A percentile compares a stretch with the other conserved stretches of the same genome.
Evolutionary conservation across 306 rosid species (phyloP).

Genomic region (Rosa chinensis): DNA sequence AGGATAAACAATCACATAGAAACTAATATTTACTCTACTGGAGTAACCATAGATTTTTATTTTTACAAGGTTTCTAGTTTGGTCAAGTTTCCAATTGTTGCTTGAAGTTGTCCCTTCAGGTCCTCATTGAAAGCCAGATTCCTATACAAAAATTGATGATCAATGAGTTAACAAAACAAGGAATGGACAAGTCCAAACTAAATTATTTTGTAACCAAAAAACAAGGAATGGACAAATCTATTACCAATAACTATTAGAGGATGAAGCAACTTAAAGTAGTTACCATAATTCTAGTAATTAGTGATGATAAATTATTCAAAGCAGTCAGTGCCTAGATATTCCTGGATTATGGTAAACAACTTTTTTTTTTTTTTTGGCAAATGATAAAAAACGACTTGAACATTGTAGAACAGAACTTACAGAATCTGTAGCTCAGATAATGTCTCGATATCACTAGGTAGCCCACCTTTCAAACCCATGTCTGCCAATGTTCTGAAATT

Average conservation of each 20-base stretch:
- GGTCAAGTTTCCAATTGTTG: constrained; percentile 36
- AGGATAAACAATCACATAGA: not conserved
- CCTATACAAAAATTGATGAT: constrained; percentile 26
- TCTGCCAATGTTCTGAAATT: constrained; percentile 35
- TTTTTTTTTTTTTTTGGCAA: too few relatives aligned
- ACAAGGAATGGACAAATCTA: not conserved
- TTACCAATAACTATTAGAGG: not conserved
- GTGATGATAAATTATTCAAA: not conserved
- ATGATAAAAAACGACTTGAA: not conserved
- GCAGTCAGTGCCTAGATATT: not conserved
- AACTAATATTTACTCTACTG: not conserved
- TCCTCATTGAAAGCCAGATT: constrained; percentile 47
- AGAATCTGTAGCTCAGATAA: constrained; percentile 40
- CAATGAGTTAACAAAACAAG: not conserved
- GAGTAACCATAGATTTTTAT: too few relatives aligned
- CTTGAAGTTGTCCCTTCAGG: constrained; percentile 39
- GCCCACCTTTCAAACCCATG: constrained; percentile 33
- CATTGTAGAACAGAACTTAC: constrained; percentile 25
- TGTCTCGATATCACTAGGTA: constrained; percentile 41
- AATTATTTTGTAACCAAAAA: too few relatives aligned
- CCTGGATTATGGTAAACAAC: not conserved
- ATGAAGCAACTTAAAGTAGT: not conserved
- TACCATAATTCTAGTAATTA: not conserved
- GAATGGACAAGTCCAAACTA: not conserved
- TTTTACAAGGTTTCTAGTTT: constrained; percentile 28